Conservation (phyloP, 345 rosid genomes). For the Acer yangbiense region DNA sequence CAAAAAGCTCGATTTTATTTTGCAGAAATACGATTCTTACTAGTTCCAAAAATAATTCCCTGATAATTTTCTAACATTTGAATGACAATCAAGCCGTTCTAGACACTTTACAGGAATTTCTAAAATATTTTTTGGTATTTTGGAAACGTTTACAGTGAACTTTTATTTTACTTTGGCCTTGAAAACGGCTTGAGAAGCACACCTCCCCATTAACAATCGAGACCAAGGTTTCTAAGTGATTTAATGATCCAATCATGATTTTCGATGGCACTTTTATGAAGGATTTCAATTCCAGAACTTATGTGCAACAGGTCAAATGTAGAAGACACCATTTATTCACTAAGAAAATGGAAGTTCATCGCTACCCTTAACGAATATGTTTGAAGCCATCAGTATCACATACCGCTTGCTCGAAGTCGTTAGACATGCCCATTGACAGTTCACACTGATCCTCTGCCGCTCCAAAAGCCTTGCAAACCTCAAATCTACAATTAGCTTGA, state of each 20-base stretch:
- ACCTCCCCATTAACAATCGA: neutral
- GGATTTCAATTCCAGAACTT: no score
- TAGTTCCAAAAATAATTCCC: neutral
- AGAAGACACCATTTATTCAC: neutral
- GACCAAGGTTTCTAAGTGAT: neutral
- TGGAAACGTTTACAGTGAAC: neutral
- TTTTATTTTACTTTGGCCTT: neutral
- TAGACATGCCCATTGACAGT: conserved; percentile 97
- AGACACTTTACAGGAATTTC: neutral
- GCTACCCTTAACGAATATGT: neutral
- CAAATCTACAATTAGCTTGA: conserved; percentile 67
- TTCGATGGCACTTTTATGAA: no score
- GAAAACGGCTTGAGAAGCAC: neutral
- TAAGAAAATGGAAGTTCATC: neutral
- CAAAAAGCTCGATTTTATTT: no score
- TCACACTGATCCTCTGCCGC: conserved; percentile 70
- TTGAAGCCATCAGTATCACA: neutral
- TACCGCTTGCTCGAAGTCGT: conserved; percentile 92
- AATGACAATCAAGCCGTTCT: neutral
- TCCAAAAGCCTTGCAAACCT: conserved; percentile 84
- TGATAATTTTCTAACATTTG: neutral
- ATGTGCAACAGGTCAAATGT: no score
- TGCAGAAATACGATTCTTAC: neutral
- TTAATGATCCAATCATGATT: neutral
- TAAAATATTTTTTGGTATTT: neutral